phyloP scores from a whole-genome alignment of 768 basidiomycete genomes.

The Tulasnella sp. region DNA sequence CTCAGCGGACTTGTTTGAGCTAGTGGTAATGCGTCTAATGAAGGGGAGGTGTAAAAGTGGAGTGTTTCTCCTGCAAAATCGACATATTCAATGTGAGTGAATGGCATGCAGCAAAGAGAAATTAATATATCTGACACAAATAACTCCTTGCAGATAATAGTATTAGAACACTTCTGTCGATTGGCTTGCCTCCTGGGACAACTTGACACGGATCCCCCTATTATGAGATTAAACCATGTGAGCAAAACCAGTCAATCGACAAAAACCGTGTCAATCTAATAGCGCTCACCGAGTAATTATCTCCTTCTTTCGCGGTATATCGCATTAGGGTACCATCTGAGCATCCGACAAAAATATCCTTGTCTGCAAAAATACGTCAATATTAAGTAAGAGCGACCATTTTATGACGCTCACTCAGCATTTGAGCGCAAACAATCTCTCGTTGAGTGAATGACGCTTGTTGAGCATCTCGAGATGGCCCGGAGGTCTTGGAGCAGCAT shows the following conservation, averaged over 20 bases:
- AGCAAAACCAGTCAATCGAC: slow-evolving; percentile 27
- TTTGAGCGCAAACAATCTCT: slow-evolving; percentile 8
- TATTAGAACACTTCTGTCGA: slow-evolving; percentile 69
- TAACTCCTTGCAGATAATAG: slow-evolving; percentile 63
- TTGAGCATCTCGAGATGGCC: slow-evolving; percentile 22
- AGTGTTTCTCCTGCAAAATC: slow-evolving; percentile 35
- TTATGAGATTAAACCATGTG: too few relatives aligned
- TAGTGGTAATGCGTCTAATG: slow-evolving; percentile 54
- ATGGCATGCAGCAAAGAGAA: background rate
- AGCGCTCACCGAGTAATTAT: slow-evolving; percentile 31
- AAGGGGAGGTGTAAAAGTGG: slow-evolving; percentile 69
- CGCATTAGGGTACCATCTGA: slow-evolving; percentile 74
- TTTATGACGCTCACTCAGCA: slow-evolving; percentile 8
- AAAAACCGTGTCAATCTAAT: slow-evolving; percentile 12
- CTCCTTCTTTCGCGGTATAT: slow-evolving; percentile 54
- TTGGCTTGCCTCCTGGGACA: slow-evolving; percentile 51
- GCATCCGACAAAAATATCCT: slow-evolving; percentile 78
- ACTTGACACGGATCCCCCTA: slow-evolving; percentile 52
- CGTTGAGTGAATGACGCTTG: background rate
- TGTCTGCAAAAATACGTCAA: too few relatives aligned
- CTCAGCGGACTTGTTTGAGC: slow-evolving; percentile 60
- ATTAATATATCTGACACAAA: slow-evolving; percentile 55
- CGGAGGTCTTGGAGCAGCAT: slow-evolving; percentile 41
- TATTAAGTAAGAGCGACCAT: too few relatives aligned
- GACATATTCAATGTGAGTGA: too few relatives aligned